These are phyloP conservation scores for Dalbergia oliveri DNA, from an alignment of 306 rosid species.

Conservation along the genomic window DNA sequence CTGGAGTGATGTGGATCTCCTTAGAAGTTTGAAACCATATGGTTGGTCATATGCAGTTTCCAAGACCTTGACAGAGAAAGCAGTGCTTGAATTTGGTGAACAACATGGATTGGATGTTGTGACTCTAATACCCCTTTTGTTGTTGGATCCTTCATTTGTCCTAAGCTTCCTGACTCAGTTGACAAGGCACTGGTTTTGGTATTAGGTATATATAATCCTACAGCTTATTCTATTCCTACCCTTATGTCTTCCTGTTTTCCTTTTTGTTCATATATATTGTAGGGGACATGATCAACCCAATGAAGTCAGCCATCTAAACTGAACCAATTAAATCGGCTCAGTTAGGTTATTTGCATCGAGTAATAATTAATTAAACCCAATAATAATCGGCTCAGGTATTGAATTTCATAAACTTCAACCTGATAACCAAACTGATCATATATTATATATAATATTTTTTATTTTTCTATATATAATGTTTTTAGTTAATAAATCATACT, in stretches of 20 bases:
- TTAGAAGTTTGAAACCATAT: slow-evolving; percentile 31
- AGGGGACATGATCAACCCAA: no score
- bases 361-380: no score
- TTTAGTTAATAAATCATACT: no score
- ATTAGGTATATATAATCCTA: slow-evolving; percentile 40
- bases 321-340: no score
- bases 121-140: slow-evolving; percentile 61
- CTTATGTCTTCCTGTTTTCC: neutral
- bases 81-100: slow-evolving; percentile 50
- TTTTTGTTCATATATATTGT: neutral
- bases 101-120: slow-evolving; percentile 65
- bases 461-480: no score
- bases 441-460: no score
- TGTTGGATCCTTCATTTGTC: slow-evolving; percentile 67
- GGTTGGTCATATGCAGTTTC: slow-evolving; percentile 57
- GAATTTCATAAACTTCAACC: no score
- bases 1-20: slow-evolving; percentile 64
- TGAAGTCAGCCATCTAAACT: no score
- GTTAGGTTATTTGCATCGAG: no score
- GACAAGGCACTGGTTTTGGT: slow-evolving; percentile 47
- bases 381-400: no score
- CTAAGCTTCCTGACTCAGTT: slow-evolving; percentile 61
- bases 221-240: neutral
- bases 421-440: no score
- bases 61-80: slow-evolving; percentile 63